Evolutionary conservation across 192 early-diverging fungal genomes (phyloP), one percentile per base, ranked within the genome.

Genomic region (Phycomyces nitens): DNA sequence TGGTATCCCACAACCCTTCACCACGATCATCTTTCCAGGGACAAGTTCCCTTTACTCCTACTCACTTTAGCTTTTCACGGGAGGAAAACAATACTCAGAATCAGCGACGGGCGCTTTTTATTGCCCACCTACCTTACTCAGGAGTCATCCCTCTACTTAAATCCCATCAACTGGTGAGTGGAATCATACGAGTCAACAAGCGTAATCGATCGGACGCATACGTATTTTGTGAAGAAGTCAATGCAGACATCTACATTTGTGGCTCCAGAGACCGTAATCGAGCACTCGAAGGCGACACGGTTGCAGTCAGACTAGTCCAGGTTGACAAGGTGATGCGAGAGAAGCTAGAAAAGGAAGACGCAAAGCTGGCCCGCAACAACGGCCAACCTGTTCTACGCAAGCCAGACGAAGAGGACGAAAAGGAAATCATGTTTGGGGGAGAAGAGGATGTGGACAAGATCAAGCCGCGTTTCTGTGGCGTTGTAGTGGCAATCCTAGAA

Each of bases 141-240:
- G 74, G 74, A 39, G 71, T 83, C 15, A 72, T 75, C 22, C 67
- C 79, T 16, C 67, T 74, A 41, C 59, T 81, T n/a, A 80, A 80
- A 60, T 68, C 66, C 22, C 50, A 82, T 24, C 54, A 67, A n/a
- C 78, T 92, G n/a, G 75, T 89, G 16, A 77, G 85, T 29, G 94
- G 92, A n/a, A 74, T 85, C 1, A 63, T 97, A 5, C 84, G 94
- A 49, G 84, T 94, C 68, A 97, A 92, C 75, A 89, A 88, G 47
- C 81, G 84, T 55, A 89, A 90, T 69, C 76, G 86, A n/a, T 84
- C 78, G 29, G 92, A 94, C 58, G 93, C 90, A 21, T 97, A 97
- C 73, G 92, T 93, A 18, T 84, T 87, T 9, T 77, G 87, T 7
- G 88, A 91, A 41, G 79, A 74, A 18, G 56, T 86, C 1, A 82